Conservation (phyloP, 768 basidiomycete genomes). For the Jaapia argillacea region DNA sequence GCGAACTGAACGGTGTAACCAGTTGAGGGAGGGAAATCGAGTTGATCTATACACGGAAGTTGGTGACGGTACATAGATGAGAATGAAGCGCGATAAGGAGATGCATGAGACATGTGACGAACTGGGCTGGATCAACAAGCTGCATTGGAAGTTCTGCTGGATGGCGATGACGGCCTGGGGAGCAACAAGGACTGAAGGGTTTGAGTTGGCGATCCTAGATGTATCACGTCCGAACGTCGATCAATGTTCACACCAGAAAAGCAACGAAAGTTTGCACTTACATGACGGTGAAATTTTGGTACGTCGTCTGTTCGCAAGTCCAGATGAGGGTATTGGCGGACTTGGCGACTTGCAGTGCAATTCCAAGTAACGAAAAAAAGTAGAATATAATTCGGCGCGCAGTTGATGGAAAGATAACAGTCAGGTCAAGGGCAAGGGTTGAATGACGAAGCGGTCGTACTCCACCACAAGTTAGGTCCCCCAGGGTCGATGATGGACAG, state of each 20-base stretch:
- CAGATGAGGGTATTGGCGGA: slow-evolving; percentile 50
- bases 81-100: no score
- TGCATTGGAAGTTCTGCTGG: slow-evolving; percentile 50
- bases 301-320: slow-evolving; percentile 37
- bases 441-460: slow-evolving; percentile 35
- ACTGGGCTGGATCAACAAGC: no score
- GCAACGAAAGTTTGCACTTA: slow-evolving; percentile 23
- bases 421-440: no score
- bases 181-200: slow-evolving; percentile 26
- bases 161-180: slow-evolving; percentile 39
- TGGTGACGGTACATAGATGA: slow-evolving; percentile 36
- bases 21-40: slow-evolving; percentile 25
- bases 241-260: neutral
- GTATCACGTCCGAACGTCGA: no score
- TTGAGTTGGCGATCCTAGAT: slow-evolving; percentile 33
- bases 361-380: slow-evolving; percentile 1
- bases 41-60: no score
- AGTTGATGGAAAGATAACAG: no score
- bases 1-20: slow-evolving; percentile 45
- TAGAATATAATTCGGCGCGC: no score
- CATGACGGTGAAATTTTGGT: slow-evolving; percentile 39
- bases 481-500: slow-evolving; percentile 37
- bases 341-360: slow-evolving; percentile 34
- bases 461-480: slow-evolving; percentile 44
- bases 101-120: no score